Evolutionary conservation across 352 stramenopile species (phyloP).

Genomic region (Blastocystis sp.): DNA sequence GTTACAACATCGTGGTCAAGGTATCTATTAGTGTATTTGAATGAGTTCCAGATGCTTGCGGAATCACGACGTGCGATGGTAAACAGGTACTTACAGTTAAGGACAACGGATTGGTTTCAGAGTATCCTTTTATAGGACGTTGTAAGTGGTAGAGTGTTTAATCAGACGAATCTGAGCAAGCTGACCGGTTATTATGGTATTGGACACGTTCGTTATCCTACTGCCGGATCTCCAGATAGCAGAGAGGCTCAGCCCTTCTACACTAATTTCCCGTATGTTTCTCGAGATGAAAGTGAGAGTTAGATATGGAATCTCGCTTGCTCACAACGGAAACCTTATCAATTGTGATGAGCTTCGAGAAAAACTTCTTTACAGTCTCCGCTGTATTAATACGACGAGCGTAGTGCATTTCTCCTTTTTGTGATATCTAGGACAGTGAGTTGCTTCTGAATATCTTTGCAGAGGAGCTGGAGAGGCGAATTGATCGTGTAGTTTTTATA

Average conservation of each 20-base stretch:
- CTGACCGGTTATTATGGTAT: constrained; percentile 91
- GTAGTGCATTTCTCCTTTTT: not conserved
- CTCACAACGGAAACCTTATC: constrained; percentile 97
- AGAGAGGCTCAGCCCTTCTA: constrained; percentile 93
- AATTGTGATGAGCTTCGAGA: constrained; percentile 91
- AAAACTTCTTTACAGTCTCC: constrained; percentile 84
- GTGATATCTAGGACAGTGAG: constrained; percentile 84
- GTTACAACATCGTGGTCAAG: constrained; percentile 62
- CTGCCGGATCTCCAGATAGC: constrained; percentile 70
- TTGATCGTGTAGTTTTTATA: constrained; percentile 46
- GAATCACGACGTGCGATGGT: constrained; percentile 32
- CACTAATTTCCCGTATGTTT: constrained; percentile 93
- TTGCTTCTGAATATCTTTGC: constrained; percentile 96
- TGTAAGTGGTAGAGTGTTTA: constrained; percentile 83
- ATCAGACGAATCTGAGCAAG: constrained; percentile 93
- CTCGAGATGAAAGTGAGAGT: not conserved
- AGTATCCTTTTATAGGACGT: not conserved
- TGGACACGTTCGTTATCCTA: constrained; percentile 96
- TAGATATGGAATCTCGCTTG: constrained; percentile 85
- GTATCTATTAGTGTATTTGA: not conserved
- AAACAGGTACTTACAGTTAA: constrained; percentile 12
- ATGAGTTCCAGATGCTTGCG: constrained; percentile 31
- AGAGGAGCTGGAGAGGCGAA: constrained; percentile 81
- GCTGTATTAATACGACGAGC: constrained; percentile 71
- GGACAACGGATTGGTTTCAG: constrained; percentile 61